Base-by-base conservation (phyloP, 2,329 filamentous ascomycete genomes). In the Exophiala aquamarina region DNA sequence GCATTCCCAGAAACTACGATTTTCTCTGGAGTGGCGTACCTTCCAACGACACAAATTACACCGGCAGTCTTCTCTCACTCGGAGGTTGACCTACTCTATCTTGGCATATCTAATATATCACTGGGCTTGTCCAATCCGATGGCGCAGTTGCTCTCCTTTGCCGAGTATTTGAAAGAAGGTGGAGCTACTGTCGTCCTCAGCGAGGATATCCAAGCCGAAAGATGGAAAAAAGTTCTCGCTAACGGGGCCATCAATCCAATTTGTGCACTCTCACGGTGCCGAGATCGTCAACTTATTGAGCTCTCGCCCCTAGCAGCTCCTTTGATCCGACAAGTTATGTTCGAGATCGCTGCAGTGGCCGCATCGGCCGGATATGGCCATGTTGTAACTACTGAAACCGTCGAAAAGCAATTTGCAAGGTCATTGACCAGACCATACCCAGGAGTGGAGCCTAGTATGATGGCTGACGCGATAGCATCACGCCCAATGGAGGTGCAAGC, bases 201-300 rank as follows among this genome's bases (percentile, higher is more conserved):
- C 29, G 68, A 73, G 3, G 71, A 84, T 50, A 70, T 85, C 6
- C 79, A 84, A 52, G 60, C 71, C 0, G 71, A 76, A 42, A 71
- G 81, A 6, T 84, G 81, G 81, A 69, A 71, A 41, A 85, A 84
- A 61, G 70, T 84, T 0, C 65, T 83, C 0, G 69, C 79, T 62
- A 84, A 84, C 58, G 79, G 75, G 1, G 71, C 77, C 0, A 83
- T 78, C 75, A 84, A 84, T 54, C 75, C 80, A 0, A 69, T 82
- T 28, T 81, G 77, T 32, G 79, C 80, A 0, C 65, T 83, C 1
- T 76, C 78, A 0, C 69, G 75, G 0, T 70, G 71, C 33, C 73
- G 77, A 47, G 80, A 80, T 14, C 72, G 75, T 1, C 60, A 71
- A 0, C 77, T 80, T 26, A 6, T 26, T 6, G 6, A 26, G 23